phyloP scores from a whole-genome alignment of 2,329 filamentous ascomycete genomes.

The Fusarium austroafricanum region DNA sequence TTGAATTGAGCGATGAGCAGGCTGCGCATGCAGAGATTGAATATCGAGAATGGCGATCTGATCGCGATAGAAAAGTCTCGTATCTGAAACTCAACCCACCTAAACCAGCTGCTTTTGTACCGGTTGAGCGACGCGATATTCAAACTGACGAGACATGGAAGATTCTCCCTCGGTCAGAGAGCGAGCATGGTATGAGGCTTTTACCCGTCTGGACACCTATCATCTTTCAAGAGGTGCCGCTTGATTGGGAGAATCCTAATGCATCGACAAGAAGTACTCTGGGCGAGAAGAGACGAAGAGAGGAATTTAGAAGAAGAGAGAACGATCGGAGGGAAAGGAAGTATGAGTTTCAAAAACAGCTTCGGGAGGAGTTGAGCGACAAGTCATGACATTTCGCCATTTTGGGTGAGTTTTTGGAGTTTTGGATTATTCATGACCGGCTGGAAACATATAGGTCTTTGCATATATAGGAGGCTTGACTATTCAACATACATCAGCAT shows the following conservation, averaged over 20 bases:
- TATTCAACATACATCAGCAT: conserved; percentile 17
- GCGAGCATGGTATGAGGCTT: background rate
- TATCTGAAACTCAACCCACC: conserved; percentile 11
- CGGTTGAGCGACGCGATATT: conserved; percentile 7
- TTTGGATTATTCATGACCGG: background rate
- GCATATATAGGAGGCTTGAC: background rate
- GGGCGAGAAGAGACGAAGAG: background rate
- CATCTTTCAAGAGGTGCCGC: conserved; percentile 12
- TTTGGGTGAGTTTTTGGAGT: background rate
- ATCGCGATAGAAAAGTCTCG: conserved; percentile 19
- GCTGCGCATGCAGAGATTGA: conserved; percentile 16
- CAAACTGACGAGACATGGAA: conserved; percentile 25
- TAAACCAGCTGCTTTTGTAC: conserved; percentile 4
- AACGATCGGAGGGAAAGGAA: conserved; percentile 20
- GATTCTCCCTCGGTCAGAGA: background rate
- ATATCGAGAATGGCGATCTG: conserved; percentile 21
- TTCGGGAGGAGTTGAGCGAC: background rate
- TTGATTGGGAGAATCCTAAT: conserved; percentile 12
- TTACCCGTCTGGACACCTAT: conserved; percentile 20
- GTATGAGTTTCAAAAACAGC: conserved; percentile 22
- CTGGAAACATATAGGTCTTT: background rate
- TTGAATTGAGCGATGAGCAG: conserved; percentile 20
- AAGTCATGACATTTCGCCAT: background rate
- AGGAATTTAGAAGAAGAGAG: conserved; percentile 11
- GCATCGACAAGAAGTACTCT: background rate